Evolutionary conservation across 176 grass and related monocot genomes (phyloP), one percentile per base, ranked within the genome.

Genomic region (Hordeum marinum): DNA sequence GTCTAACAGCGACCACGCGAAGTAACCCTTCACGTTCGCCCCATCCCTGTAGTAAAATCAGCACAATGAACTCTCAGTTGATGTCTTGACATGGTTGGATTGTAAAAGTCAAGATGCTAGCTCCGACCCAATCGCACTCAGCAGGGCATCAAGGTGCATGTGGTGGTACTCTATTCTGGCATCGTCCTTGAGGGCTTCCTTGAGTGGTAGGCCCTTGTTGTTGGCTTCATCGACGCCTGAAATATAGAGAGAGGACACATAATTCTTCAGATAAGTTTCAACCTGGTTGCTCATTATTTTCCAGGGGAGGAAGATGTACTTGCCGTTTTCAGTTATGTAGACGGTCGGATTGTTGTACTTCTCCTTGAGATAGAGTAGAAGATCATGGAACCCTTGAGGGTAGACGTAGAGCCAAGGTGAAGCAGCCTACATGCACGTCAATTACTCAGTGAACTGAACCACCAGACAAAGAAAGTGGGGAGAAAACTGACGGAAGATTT

Each of bases 11-110:
- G 88, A 95, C 90, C 93, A 95, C 0, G 80, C 90, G 29, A 95
- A 95, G 79, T 92, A 95, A 1, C 88, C 93, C 57, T 90, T 95
- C 50, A 95, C 80, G 50, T 92, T 88, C 26, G 84, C 88, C 8
- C 90, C 93, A 8, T 90, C 74, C 59, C 88, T 95, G 29, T 7
- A 72, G 48, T 43, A 77, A 8, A 52, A 11, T 41, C 5, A 29
- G 13, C 66, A 1, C 10, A 63, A 29, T 10, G 23, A 26, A 42
- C 1, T 66, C 23, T 64, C 5, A 68, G 27, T n/a, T 74, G 75
- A 69, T 34, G 10, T 70, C 36, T 41, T 68, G n/a, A 14, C 11
- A 15, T 40, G 25, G 21, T 43, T 45, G 24, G 63, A 66, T 35
- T 69, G 4, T 48, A 43, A 32, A 68, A 17, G 48, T 68, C 20